Percentiles rank a stretch among this genome's conserved stretches.
These are phyloP conservation scores for Neckera pumila DNA, from an alignment of 225 moss, liverwort and hornwort genomes.

Conservation along the genomic window DNA sequence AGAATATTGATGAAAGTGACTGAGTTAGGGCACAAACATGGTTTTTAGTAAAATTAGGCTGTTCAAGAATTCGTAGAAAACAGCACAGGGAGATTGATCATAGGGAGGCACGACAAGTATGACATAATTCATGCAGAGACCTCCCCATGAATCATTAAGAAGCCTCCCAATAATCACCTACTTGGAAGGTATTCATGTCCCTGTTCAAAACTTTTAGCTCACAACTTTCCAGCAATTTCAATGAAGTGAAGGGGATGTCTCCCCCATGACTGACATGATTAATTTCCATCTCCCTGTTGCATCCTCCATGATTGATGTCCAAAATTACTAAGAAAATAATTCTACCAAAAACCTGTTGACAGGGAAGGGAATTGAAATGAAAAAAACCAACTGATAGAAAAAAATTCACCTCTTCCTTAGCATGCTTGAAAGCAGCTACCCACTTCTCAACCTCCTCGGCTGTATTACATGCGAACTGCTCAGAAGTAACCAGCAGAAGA, in stretches of 20 bases:
- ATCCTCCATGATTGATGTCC: not conserved
- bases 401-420: conserved; percentile 54
- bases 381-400: not conserved
- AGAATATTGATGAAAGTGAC: not conserved
- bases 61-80: not conserved
- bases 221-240: not conserved
- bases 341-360: not conserved
- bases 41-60: not conserved
- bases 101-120: not conserved
- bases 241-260: not conserved
- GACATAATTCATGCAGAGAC: not conserved
- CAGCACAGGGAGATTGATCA: not conserved
- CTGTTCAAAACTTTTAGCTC: not conserved
- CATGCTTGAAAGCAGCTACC: conserved; percentile 69
- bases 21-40: not conserved
- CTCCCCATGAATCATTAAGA: not conserved
- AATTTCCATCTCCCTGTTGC: not conserved
- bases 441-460: conserved; percentile 62
- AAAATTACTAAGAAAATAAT: no score
- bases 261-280: not conserved
- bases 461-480: conserved; percentile 63
- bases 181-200: not conserved
- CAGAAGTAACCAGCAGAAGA: not conserved
- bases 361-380: not conserved
- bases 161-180: not conserved